These are phyloP conservation scores for Trametes hirsuta DNA, from an alignment of 1,284 basidiomycete species.

Conservation along the genomic window DNA sequence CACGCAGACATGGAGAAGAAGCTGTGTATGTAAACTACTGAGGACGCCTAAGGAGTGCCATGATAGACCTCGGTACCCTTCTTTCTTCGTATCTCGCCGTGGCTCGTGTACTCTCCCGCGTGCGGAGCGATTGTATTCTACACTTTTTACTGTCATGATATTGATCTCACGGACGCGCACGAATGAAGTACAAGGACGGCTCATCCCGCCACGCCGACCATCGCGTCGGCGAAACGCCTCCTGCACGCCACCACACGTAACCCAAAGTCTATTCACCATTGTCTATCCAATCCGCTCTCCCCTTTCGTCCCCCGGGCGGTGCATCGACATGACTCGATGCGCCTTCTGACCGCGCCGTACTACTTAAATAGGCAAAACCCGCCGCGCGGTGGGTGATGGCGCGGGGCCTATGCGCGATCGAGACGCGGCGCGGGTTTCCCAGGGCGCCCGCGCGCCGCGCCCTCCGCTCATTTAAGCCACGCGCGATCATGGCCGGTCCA, in stretches of 20 bases:
- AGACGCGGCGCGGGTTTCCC: constrained; percentile 3
- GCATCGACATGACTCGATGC: constrained; percentile 15
- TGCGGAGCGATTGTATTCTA: constrained; percentile 10
- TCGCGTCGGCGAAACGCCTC: too few species aligned
- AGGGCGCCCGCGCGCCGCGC: neutral
- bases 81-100: neutral
- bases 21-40: constrained; percentile 47
- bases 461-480: constrained; percentile 11
- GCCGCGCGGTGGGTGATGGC: constrained; percentile 3
- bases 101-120: neutral
- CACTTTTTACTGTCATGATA: neutral
- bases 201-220: too few species aligned
- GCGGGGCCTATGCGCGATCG: constrained; percentile 1
- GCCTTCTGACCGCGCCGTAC: constrained; percentile 6
- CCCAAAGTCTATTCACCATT: too few species aligned
- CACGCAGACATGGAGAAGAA: constrained; percentile 79
- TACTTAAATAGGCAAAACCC: constrained; percentile 6
- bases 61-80: neutral
- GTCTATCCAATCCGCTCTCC: too few species aligned
- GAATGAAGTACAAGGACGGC: too few species aligned
- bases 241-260: too few species aligned
- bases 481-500: neutral
- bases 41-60: neutral
- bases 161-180: too few species aligned
- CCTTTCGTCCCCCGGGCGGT: neutral